phyloP scores from a whole-genome alignment of 1,284 basidiomycete genomes.

The Ceratobasidium papillatum region DNA sequence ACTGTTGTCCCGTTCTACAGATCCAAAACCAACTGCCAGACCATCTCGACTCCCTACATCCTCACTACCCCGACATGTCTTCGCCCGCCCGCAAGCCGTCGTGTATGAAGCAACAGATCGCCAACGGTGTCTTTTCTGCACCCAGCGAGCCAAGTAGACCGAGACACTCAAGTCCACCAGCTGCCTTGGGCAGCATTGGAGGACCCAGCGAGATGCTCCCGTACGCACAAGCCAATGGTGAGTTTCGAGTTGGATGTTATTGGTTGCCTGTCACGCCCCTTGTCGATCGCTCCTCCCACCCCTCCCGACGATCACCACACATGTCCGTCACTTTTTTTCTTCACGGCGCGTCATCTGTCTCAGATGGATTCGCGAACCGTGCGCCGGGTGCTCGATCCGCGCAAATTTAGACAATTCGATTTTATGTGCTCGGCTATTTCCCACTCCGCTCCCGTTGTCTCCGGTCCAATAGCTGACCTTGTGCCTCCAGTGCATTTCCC shows the following conservation, averaged over 20 bases:
- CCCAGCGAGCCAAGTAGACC: not conserved
- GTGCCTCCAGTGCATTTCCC: slow-evolving; percentile 26
- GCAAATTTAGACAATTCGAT: not conserved
- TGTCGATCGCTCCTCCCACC: not conserved
- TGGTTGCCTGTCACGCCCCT: not conserved
- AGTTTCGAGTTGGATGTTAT: not conserved
- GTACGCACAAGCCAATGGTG: slow-evolving; percentile 36
- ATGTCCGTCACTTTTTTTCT: not conserved
- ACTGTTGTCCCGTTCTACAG: not conserved
- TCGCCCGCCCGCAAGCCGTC: slow-evolving; percentile 28
- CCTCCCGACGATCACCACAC: not conserved
- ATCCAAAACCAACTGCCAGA: not conserved
- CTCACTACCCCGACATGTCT: slow-evolving; percentile 4
- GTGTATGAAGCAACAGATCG: slow-evolving; percentile 26
- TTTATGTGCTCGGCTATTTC: slow-evolving; percentile 9
- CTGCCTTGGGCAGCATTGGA: slow-evolving; percentile 34
- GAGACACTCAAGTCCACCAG: not conserved
- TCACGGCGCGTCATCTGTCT: not conserved
- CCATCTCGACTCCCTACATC: not conserved
- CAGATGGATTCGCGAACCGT: not conserved
- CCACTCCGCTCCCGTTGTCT: not conserved
- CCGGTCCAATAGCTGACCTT: not conserved
- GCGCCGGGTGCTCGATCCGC: not conserved
- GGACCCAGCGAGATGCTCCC: slow-evolving; percentile 34
- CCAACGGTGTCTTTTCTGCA: not conserved